phyloP scores from a whole-genome alignment of 176 grass and related monocot species.

The Hordeum marinum region DNA sequence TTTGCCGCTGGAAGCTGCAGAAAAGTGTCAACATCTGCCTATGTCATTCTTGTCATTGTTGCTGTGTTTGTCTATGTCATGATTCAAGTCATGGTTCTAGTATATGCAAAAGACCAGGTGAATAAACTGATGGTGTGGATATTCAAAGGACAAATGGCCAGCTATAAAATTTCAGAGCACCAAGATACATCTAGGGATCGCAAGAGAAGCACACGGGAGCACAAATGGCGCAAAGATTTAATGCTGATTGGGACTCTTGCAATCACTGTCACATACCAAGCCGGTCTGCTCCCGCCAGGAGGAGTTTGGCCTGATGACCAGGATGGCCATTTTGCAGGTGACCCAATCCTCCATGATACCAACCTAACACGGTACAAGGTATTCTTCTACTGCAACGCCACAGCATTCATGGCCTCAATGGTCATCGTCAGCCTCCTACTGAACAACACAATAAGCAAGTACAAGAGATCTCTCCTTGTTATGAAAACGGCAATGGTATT shows the following conservation, averaged over 20 bases:
- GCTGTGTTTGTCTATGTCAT: conserved; percentile 25
- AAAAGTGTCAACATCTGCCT: conserved; percentile 33
- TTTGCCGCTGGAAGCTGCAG: conserved; percentile 42
- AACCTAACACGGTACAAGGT: conserved; percentile 9
- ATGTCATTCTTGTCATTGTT: conserved; percentile 34
- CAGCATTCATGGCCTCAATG: conserved; percentile 37
- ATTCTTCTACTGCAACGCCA: conserved; percentile 51
- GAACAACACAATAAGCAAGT: conserved; percentile 32
- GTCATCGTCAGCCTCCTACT: conserved; percentile 39
- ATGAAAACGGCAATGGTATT: conserved; percentile 40
- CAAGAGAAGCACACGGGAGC: background rate
- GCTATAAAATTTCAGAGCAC: background rate
- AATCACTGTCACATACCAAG: conserved; percentile 50
- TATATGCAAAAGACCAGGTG: conserved; percentile 30
- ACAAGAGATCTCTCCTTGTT: conserved; percentile 8
- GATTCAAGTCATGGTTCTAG: conserved; percentile 24
- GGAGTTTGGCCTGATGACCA: conserved; percentile 40
- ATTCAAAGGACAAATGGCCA: background rate
- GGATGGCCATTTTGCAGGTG: conserved; percentile 14
- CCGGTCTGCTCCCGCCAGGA: conserved; percentile 47
- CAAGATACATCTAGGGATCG: background rate
- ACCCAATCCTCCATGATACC: conserved; percentile 33
- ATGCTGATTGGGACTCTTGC: conserved; percentile 54
- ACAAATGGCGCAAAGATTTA: conserved; percentile 57
- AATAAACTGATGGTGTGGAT: background rate